These are phyloP conservation scores for Glarea lozoyensis DNA, from an alignment of 495 filamentous ascomycete species.

Conservation along the genomic window DNA sequence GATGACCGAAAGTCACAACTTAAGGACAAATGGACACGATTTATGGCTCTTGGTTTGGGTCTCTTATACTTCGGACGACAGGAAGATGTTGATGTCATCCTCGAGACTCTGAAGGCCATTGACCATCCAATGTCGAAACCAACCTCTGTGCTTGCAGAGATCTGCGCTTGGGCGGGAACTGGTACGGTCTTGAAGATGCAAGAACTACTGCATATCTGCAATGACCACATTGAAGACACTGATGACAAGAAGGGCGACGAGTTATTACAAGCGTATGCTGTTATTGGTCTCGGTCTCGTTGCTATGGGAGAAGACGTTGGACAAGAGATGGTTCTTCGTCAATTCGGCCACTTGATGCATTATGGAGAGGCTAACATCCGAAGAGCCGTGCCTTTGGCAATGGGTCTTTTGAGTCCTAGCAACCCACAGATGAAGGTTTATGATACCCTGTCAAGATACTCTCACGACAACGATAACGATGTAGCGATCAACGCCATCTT, in stretches of 20 bases:
- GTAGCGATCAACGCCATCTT: conserved; percentile 98
- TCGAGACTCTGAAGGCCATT: conserved; percentile 91
- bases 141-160: conserved; percentile 81
- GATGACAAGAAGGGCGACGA: conserved; percentile 89
- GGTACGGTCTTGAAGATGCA: conserved; percentile 95
- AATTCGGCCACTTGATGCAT: conserved; percentile 98
- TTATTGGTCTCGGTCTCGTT: conserved; percentile 86
- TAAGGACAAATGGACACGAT: conserved; percentile 96
- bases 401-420: conserved; percentile 92
- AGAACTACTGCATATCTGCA: conserved; percentile 92
- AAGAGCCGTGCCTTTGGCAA: conserved; percentile 90
- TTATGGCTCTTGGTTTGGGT: conserved; percentile 89
- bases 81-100: conserved; percentile 91
- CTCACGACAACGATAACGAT: conserved; percentile 98
- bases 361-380: conserved; percentile 97
- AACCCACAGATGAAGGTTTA: conserved; percentile 99
- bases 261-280: conserved; percentile 89
- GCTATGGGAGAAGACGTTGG: conserved; percentile 98
- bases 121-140: conserved; percentile 92
- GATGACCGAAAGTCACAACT: conserved; percentile 79
- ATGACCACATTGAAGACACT: conserved; percentile 89
- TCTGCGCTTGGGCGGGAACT: conserved; percentile 96
- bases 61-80: conserved; percentile 93
- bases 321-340: conserved; percentile 95
- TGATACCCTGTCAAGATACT: conserved; percentile 96